Evolutionary conservation across 2,329 filamentous ascomycete species (phyloP).

Genomic region (Neobulgaria alba): DNA sequence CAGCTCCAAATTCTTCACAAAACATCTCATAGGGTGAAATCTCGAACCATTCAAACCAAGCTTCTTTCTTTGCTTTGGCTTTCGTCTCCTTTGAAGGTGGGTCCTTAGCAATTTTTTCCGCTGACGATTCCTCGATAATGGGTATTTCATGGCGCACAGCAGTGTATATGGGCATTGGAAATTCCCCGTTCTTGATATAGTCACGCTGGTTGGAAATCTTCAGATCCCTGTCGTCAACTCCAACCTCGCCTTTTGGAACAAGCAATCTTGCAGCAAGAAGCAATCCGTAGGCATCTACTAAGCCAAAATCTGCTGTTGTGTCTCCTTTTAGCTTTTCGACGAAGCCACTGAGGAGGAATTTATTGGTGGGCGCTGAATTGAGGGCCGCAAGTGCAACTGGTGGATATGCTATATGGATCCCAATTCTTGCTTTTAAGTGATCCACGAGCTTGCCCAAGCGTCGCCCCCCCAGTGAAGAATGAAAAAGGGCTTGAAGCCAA

Average conservation of each 20-base stretch:
- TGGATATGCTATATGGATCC: slow-evolving; percentile 87
- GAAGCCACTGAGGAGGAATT: slow-evolving; percentile 76
- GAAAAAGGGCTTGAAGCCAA: slow-evolving; percentile 85
- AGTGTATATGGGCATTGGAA: slow-evolving; percentile 91
- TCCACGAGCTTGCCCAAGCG: slow-evolving; percentile 64
- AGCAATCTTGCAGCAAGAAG: slow-evolving; percentile 76
- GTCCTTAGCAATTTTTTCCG: slow-evolving; percentile 29
- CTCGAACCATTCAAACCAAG: slow-evolving; percentile 99
- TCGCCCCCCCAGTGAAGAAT: slow-evolving; percentile 66
- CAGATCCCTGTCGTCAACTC: slow-evolving; percentile 67
- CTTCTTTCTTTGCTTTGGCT: slow-evolving; percentile 48
- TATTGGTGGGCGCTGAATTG: slow-evolving; percentile 86
- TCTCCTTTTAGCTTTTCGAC: slow-evolving; percentile 89
- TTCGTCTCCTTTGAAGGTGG: slow-evolving; percentile 40
- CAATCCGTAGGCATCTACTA: slow-evolving; percentile 90
- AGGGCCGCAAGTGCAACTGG: slow-evolving; percentile 73
- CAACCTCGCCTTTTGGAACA: slow-evolving; percentile 76
- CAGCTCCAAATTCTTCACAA: slow-evolving; percentile 83
- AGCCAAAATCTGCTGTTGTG: slow-evolving; percentile 69
- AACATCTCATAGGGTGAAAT: slow-evolving; percentile 92
- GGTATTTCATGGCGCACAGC: slow-evolving; percentile 95
- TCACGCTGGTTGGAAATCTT: slow-evolving; percentile 83
- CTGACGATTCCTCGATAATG: slow-evolving; percentile 35
- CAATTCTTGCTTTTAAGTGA: slow-evolving; percentile 78
- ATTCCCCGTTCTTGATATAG: slow-evolving; percentile 66